Base-by-base conservation (phyloP, 768 basidiomycete genomes). In the Stropharia rugosoannulata region DNA sequence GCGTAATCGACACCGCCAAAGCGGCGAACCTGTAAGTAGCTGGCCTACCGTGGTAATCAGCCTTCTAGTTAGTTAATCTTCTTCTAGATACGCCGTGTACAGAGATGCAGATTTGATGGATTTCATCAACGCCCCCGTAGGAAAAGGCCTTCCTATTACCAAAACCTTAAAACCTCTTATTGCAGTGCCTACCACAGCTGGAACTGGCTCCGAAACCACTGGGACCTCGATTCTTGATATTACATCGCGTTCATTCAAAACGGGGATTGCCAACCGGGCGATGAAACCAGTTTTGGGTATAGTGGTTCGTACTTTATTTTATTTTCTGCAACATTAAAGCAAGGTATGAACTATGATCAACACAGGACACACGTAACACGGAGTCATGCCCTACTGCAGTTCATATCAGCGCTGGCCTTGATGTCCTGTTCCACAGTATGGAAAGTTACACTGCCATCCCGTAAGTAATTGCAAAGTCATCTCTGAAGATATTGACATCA, bases 51-150 rank as follows among this genome's bases (percentile, higher is more conserved):
- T 25, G 18, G 15, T 18, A 40, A 45, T 5, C 12, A 38, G 37
- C 11, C 13, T 19, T 16, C 35, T 7, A 42, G 55, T 16, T 59
- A 40, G 10, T 42, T 19, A 25, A 57, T 46, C 35, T 42, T 19
- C 51, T 50, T 55, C 11, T 58, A 93, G 90, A 56, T 95, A 95
- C 70, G 80, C 90, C 0, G 91, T 92, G 10, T 98, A 98, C 78
- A 89, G 89, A 62, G 93, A 98, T 59, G 83, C 91, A 0, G 92
- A 97, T 66, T 75, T 98, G 9, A 89, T 95, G 75, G 96, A 98
- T 69, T 98, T 96, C 69, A 91, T 98, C 71, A 98, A 98, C 66
- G 95, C 96, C 1, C 96, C 96, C 0, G 78, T 98, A 51, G 96
- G 96, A 41, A 95, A 93, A 71, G 95, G 95, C 4, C 78, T 87